Conservation (phyloP, 148 eudicot species). For the Rhododendron ovatum region DNA sequence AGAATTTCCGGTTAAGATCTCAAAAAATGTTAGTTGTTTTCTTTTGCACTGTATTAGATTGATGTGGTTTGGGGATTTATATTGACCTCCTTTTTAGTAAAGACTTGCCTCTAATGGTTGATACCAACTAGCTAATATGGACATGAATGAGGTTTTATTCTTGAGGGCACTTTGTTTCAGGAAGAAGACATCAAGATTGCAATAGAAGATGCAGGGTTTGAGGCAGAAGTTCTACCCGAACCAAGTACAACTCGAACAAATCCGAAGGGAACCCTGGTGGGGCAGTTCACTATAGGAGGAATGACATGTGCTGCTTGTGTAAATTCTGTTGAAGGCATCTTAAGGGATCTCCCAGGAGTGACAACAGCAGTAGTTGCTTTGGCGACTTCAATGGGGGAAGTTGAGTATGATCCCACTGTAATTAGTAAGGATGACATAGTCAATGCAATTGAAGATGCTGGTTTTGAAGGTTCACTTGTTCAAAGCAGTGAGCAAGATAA, state of each 20-base stretch:
- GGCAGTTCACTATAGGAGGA: constrained; percentile 92
- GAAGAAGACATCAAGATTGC: constrained; percentile 79
- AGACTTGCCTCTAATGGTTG: neutral
- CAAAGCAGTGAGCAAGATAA: constrained; percentile 91
- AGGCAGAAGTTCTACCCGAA: constrained; percentile 80
- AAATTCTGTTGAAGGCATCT: constrained; percentile 88
- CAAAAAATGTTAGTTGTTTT: neutral
- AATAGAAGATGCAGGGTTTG: constrained; percentile 98
- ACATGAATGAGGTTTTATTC: constrained; percentile 3
- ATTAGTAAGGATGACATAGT: constrained; percentile 73
- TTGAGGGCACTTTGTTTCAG: constrained; percentile 34
- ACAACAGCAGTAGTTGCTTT: constrained; percentile 71
- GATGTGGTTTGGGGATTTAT: neutral
- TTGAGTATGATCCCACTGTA: constrained; percentile 72
- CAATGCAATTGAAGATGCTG: constrained; percentile 92
- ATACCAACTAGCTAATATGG: neutral
- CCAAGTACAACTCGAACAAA: constrained; percentile 31
- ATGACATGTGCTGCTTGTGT: constrained; percentile 99
- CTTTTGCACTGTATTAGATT: neutral
- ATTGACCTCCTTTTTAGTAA: constrained; percentile 1
- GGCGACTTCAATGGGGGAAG: constrained; percentile 91
- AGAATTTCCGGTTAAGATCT: neutral
- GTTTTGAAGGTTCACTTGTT: constrained; percentile 91
- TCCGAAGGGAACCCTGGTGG: constrained; percentile 52
- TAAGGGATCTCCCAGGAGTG: constrained; percentile 76